Conservation (phyloP, 176 grass and related monocot species). For the Thinopyrum elongatum region DNA sequence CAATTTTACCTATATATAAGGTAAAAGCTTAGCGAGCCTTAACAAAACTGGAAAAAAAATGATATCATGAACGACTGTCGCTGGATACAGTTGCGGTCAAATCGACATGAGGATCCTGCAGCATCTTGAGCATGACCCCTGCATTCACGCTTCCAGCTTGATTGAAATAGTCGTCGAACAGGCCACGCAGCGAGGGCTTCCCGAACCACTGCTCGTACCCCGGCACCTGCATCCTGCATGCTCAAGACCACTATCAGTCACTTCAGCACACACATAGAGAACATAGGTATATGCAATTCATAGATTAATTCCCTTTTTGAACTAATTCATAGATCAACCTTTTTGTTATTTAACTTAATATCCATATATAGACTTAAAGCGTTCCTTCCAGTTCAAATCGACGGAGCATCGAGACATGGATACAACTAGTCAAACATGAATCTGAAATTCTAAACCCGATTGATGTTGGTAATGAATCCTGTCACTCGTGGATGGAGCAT, state of each 20-base stretch:
- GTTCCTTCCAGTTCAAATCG: too few relatives aligned
- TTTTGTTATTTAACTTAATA: too few relatives aligned
- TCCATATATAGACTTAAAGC: too few relatives aligned
- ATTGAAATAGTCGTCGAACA: not conserved
- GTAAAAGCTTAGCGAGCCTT: too few relatives aligned
- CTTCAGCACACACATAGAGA: not conserved
- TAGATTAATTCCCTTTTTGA: not conserved
- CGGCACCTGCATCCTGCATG: not conserved
- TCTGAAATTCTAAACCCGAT: too few relatives aligned
- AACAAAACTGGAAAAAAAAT: too few relatives aligned
- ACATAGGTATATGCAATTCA: not conserved
- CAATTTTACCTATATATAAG: too few relatives aligned
- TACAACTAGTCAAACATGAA: too few relatives aligned
- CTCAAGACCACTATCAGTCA: not conserved
- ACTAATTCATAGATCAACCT: not conserved
- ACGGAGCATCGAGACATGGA: too few relatives aligned
- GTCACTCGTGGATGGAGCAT: too few relatives aligned
- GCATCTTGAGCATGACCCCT: slow-evolving; percentile 22
- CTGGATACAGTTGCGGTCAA: slow-evolving; percentile 43
- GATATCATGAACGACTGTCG: not conserved
- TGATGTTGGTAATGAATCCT: too few relatives aligned
- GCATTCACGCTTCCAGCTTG: not conserved
- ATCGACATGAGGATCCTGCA: slow-evolving; percentile 85
- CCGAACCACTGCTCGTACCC: not conserved
- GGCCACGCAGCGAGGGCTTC: not conserved